A percentile compares a stretch with the other conserved stretches of the same genome.
These are phyloP conservation scores for Calendula officinalis DNA, from an alignment of 129 eudicot genomes.

Conservation along the genomic window DNA sequence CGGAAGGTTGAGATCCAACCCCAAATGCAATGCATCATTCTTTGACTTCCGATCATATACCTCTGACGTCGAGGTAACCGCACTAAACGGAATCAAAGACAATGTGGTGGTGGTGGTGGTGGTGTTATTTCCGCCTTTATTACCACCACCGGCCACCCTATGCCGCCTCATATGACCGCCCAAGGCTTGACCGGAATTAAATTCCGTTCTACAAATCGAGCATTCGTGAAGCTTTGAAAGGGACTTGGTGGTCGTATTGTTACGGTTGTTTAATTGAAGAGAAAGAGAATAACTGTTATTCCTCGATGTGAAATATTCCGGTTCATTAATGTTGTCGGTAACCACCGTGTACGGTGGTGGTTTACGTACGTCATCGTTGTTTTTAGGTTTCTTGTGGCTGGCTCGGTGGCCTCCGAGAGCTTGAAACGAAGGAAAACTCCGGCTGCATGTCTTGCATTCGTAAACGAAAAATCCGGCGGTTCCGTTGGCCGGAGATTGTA, in stretches of 20 bases:
- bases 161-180: conserved; percentile 98
- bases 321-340: conserved; percentile 36
- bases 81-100: conserved; percentile 35
- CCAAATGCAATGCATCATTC: conserved; percentile 35
- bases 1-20: conserved; percentile 84
- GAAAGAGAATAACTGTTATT: conserved; percentile 34
- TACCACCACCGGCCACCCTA: conserved; percentile 34
- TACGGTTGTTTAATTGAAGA: conserved; percentile 31
- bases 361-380: conserved; percentile 11
- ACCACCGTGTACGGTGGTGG: conserved; percentile 15
- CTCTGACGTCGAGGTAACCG: background rate
- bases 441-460: conserved; percentile 71
- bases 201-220: conserved; percentile 79
- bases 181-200: conserved; percentile 82
- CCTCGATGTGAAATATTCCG: background rate
- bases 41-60: conserved; percentile 17
- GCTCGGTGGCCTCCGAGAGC: conserved; percentile 92
- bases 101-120: conserved; percentile 15
- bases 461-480: conserved; percentile 44
- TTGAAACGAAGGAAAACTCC: conserved; percentile 69
- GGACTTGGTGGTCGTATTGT: conserved; percentile 6
- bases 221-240: conserved; percentile 67
- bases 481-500: conserved; percentile 27
- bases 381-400: conserved; percentile 74
- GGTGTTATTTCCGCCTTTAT: conserved; percentile 18